Evolutionary conservation across 75 land plant species (phyloP), one percentile per base, ranked within the genome.

Genomic region (Gnetum montanum): DNA sequence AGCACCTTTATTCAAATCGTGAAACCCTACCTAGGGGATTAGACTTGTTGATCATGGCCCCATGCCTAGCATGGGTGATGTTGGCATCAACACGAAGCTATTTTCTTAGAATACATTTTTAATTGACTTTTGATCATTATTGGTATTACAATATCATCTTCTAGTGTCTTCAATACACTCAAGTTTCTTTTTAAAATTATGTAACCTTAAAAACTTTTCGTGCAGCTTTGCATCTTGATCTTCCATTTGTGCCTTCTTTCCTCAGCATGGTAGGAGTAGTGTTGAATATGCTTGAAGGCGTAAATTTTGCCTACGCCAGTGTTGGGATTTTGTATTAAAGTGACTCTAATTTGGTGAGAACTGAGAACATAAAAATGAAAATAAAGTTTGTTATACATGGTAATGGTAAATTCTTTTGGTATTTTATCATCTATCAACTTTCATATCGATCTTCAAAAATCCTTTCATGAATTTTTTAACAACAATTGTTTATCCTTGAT

Each of bases 301-400:
- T 79, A 29, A 89, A 81, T 70, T 89, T 75, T 60, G 95, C 95
- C 13, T 89, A 89, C 45, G 85, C 95, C 33, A 86, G 77, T 29
- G 85, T 83, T 58, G 86, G 89, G 18, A 72, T 85, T 43, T 65
- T 84, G 27, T 68, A 75, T 67, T 45, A 79, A 8, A 86, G 81
- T 28, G 96, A 86, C 11, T 70, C 77, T 24, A 83, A 84, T 66
- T 61, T 81, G 74, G 95, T 73, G 58, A 0, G 18, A 15, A 8
- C 26, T 24, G n/a, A n/a, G 43, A 15, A 15, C 43, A 15, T 41
- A 6, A 6, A 41, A 5, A 1, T 1, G 18, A 41, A 1, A 1
- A 15, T 41, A 41, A 15, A 15, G 18, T 40, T 3, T 52, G 19
- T 12, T 52, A n/a, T n/a, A n/a, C 1, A 51, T 11, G 11, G 15